Conservation (phyloP, 768 basidiomycete species). For the Leccinum barrowsii region DNA sequence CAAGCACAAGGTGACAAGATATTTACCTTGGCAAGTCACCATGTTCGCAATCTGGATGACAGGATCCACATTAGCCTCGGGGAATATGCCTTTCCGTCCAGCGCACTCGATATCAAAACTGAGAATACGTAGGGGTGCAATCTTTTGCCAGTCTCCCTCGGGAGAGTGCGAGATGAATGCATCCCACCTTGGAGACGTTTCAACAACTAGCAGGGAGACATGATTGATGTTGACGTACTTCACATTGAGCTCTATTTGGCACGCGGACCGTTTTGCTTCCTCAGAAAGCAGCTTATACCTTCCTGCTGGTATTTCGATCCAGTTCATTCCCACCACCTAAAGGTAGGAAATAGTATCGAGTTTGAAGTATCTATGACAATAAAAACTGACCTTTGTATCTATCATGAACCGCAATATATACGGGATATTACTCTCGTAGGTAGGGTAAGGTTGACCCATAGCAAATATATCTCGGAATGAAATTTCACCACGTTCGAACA, state of each 20-base stretch:
- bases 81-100: conserved; percentile 95
- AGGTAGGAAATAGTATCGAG: neutral
- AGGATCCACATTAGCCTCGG: conserved; percentile 85
- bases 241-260: conserved; percentile 84
- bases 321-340: conserved; percentile 97
- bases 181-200: conserved; percentile 56
- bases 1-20: neutral
- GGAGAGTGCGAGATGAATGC: conserved; percentile 86
- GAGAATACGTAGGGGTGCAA: conserved; percentile 90
- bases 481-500: conserved; percentile 75
- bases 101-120: conserved; percentile 99
- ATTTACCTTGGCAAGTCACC: conserved; percentile 92
- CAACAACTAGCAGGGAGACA: neutral
- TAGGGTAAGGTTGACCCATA: conserved; percentile 48
- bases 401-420: conserved; percentile 97
- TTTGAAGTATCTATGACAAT: neutral
- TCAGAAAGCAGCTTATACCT: conserved; percentile 65
- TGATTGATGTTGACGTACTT: conserved; percentile 42
- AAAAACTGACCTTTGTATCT: conserved; percentile 72
- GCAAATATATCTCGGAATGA: conserved; percentile 58
- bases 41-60: conserved; percentile 99
- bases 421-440: conserved; percentile 92
- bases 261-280: conserved; percentile 65
- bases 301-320: conserved; percentile 90
- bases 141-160: conserved; percentile 87